Base-by-base conservation (phyloP, 1,284 basidiomycete genomes). In the Cryptococcus wingfieldii region DNA sequence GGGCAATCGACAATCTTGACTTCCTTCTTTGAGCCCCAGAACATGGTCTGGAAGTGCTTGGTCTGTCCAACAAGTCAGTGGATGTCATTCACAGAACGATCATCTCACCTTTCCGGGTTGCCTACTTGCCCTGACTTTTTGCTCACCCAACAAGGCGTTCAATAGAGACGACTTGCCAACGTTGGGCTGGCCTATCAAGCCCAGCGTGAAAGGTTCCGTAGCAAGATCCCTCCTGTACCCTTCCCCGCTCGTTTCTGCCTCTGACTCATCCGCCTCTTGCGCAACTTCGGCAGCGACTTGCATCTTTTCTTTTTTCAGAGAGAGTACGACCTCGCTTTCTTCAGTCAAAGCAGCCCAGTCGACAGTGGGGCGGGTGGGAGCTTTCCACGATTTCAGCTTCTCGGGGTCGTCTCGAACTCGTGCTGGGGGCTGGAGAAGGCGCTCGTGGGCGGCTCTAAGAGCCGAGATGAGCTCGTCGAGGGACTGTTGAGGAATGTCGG, bases 21-120 rank as follows among this genome's bases (percentile, higher is more conserved):
- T 59, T 89, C 85, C 1, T 80, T 77, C 43, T 86, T 89, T 28
- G 34, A 50, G 5, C 71, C 72, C 87, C 87, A 93, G 72, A 87
- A 93, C 48, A 91, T 82, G 0, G 92, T 94, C 74, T 95, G 90
- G 71, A 91, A 93, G 70, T 94, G 90, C 75, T 93, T 95, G 2
- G 90, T 95, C 88, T 90, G 62, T 19, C 5, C 16, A 13, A 16
- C n/a, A 19, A n/a, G 31, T 43, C 38, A 37, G 23, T n/a, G 28
- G 9, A 45, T 3, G 45, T 42, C 16, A 19, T 28, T 8, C 2
- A 18, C 10, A 14, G 6, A 19, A 14, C 5, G 10, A 38, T 49
- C 49, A 28, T 58, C 69, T 56, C 18, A 70, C 72, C 81, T 96
- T 96, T 56, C 93, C 93, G 1, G 93, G 92, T 0, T 90, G 95